Percentiles rank a stretch among this genome's conserved stretches.
phyloP scores from a whole-genome alignment of 495 filamentous ascomycete genomes.

The Paragyromitra xinjiangensis region DNA sequence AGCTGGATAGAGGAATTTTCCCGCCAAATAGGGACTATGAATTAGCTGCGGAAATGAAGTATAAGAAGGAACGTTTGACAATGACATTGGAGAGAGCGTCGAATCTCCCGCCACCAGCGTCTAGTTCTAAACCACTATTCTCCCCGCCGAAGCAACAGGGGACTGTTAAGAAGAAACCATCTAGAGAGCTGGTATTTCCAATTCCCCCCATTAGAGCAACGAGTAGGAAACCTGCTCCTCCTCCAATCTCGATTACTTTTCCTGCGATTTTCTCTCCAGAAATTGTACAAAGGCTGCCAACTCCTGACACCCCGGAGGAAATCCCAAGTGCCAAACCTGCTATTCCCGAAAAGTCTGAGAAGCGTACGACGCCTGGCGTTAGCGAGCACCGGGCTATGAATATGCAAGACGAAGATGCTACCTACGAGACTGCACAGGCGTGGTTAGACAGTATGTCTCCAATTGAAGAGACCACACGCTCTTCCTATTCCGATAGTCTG shows the following conservation, averaged over 20 bases:
- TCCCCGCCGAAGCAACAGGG: constrained; percentile 2
- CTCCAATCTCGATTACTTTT: constrained; percentile 35
- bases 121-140: background rate
- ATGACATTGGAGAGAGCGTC: constrained; percentile 5
- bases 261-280: constrained; percentile 26
- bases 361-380: constrained; percentile 5
- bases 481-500: constrained; percentile 10
- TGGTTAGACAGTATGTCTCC: constrained; percentile 52
- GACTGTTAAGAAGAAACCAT: constrained; percentile 9
- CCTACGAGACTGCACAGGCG: constrained; percentile 50
- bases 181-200: constrained; percentile 39
- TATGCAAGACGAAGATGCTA: background rate
- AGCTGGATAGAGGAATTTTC: constrained; percentile 45
- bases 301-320: background rate
- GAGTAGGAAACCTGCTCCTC: constrained; percentile 33
- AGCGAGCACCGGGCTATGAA: background rate
- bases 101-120: background rate
- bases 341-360: constrained; percentile 29
- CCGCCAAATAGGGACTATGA: constrained; percentile 45
- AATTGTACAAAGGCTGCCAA: constrained; percentile 17
- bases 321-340: constrained; percentile 1
- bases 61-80: constrained; percentile 33
- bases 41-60: constrained; percentile 42
- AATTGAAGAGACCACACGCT: background rate
- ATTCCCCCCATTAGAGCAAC: constrained; percentile 27